Evolutionary conservation across 176 grass and related monocot genomes (phyloP).

Genomic region (Aegilops speltoides): DNA sequence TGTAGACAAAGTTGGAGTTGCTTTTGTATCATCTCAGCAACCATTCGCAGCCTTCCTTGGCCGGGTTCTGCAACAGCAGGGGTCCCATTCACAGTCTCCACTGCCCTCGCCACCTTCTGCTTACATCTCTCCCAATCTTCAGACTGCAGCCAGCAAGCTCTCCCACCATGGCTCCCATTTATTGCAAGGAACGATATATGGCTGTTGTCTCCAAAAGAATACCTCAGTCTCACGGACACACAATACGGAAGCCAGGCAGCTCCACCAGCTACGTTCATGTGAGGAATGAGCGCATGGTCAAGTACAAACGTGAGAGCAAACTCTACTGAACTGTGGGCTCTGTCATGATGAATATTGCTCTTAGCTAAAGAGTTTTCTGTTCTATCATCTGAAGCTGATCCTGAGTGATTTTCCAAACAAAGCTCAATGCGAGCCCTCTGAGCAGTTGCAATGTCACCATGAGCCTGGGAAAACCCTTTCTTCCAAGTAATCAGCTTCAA

Average conservation of each 20-base stretch:
- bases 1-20: slow-evolving; percentile 69
- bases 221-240: slow-evolving; percentile 82
- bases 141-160: slow-evolving; percentile 80
- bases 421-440: slow-evolving; percentile 94
- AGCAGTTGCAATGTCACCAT: slow-evolving; percentile 78
- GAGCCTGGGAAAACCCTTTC: slow-evolving; percentile 79
- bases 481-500: slow-evolving; percentile 96
- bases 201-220: slow-evolving; percentile 82
- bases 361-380: slow-evolving; percentile 57
- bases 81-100: slow-evolving; percentile 71
- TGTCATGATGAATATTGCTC: slow-evolving; percentile 91
- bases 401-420: slow-evolving; percentile 96
- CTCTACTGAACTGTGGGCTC: slow-evolving; percentile 76
- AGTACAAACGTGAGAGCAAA: slow-evolving; percentile 97
- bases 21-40: slow-evolving; percentile 87
- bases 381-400: slow-evolving; percentile 52
- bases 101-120: slow-evolving; percentile 80
- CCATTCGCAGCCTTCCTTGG: slow-evolving; percentile 86
- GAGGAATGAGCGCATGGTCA: slow-evolving; percentile 79
- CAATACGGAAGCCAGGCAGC: slow-evolving; percentile 98
- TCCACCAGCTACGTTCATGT: slow-evolving; percentile 95
- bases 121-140: slow-evolving; percentile 97
- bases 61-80: slow-evolving; percentile 59
- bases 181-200: slow-evolving; percentile 72
- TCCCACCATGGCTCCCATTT: slow-evolving; percentile 94